phyloP scores from a whole-genome alignment of 2,329 filamentous ascomycete species.

The Bipolaris victoriae region DNA sequence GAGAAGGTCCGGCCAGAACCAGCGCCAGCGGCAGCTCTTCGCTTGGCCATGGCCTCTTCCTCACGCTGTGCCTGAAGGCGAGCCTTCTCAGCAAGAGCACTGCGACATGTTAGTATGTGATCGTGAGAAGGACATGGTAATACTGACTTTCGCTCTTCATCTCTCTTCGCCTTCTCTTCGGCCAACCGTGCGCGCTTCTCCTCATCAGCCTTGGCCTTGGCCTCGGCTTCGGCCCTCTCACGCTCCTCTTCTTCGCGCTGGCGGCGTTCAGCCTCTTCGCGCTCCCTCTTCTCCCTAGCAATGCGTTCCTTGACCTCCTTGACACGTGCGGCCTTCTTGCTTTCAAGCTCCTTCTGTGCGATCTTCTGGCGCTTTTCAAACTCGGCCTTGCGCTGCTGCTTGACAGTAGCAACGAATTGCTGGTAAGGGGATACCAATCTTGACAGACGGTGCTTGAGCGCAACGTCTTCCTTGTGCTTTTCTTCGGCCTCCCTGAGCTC shows the following conservation, averaged over 20 bases:
- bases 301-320: conserved; percentile 86
- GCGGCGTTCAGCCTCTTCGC: conserved; percentile 80
- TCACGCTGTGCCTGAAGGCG: conserved; percentile 78
- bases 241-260: conserved; percentile 86
- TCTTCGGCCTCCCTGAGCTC: conserved; percentile 79
- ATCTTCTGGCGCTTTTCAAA: conserved; percentile 93
- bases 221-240: conserved; percentile 79
- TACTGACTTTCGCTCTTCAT: conserved; percentile 65
- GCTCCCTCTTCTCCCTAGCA: conserved; percentile 81
- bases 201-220: conserved; percentile 79
- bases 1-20: conserved; percentile 36
- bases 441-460: conserved; percentile 89
- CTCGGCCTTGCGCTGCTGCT: conserved; percentile 87
- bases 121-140: conserved; percentile 6
- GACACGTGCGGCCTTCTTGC: conserved; percentile 84
- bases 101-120: conserved; percentile 49
- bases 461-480: conserved; percentile 91
- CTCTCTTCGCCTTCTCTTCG: conserved; percentile 70
- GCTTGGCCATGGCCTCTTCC: conserved; percentile 83
- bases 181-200: conserved; percentile 75
- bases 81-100: conserved; percentile 67
- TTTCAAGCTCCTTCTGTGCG: conserved; percentile 91
- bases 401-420: conserved; percentile 78
- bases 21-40: conserved; percentile 54
- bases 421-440: conserved; percentile 86